A percentile compares a stretch with the other conserved stretches of the same genome.
phyloP scores from a whole-genome alignment of 1,284 basidiomycete genomes.

The Pseudozyma hubeiensis region DNA sequence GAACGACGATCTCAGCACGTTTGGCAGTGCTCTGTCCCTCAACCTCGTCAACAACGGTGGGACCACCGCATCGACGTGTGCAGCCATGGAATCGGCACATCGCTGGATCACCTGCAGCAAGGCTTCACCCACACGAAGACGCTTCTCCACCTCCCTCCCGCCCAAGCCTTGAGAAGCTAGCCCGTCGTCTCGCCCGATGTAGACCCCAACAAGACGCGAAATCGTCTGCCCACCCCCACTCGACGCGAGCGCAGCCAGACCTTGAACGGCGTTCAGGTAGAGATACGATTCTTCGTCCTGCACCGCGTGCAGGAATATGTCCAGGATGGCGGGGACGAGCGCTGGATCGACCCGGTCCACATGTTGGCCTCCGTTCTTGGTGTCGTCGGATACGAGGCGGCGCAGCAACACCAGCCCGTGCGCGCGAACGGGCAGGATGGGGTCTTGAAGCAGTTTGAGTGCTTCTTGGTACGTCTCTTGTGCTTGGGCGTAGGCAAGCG shows the following conservation, averaged over 20 bases:
- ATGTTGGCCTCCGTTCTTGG: conserved; percentile 23
- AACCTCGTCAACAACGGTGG: conserved; percentile 54
- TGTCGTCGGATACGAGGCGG: conserved; percentile 54
- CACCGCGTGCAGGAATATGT: conserved; percentile 85
- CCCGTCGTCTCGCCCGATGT: conserved; percentile 51
- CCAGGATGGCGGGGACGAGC: conserved; percentile 83
- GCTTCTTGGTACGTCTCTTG: conserved; percentile 80
- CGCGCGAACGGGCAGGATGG: conserved; percentile 91
- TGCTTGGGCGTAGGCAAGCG: conserved; percentile 59
- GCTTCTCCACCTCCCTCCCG: conserved; percentile 78
- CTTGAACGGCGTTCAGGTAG: conserved; percentile 91
- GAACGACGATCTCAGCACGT: conserved; percentile 60
- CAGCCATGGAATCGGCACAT: conserved; percentile 77
- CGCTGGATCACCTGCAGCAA: conserved; percentile 81
- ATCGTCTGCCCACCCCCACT: conserved; percentile 47
- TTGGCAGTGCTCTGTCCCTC: conserved; percentile 51
- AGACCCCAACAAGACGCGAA: conserved; percentile 47
- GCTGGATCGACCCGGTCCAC: conserved; percentile 47
- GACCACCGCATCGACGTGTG: conserved; percentile 69
- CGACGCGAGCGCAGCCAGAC: conserved; percentile 74
- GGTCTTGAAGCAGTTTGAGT: conserved; percentile 87
- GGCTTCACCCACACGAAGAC: conserved; percentile 88
- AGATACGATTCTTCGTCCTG: conserved; percentile 95
- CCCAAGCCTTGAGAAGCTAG: conserved; percentile 21
- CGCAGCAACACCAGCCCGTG: conserved; percentile 75